Evolutionary conservation across 2,329 filamentous ascomycete genomes (phyloP), one percentile per base, ranked within the genome.

Genomic region (Aurifilum marmelostoma): DNA sequence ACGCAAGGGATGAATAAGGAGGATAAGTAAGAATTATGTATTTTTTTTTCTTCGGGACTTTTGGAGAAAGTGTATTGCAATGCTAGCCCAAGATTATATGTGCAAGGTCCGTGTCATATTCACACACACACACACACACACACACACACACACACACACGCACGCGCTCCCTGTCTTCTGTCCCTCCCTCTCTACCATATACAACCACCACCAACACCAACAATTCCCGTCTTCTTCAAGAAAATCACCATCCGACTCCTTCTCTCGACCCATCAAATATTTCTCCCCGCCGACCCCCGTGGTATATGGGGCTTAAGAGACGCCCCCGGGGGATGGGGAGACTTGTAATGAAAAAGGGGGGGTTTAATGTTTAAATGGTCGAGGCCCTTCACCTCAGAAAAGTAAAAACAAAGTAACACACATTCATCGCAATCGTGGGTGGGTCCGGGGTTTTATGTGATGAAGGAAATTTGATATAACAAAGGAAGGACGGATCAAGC

Each of bases 81-180:
- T 71, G 65, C 69, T 71, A 71, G 65, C 67, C 69, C 69, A 69
- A 71, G 61, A 69, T 69, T 69, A 69, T 69, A 69, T 71, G 56
- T 71, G 64, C 67, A 69, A 71, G 64, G 52, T 67, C 62, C 66
- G 61, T 65, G 29, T 67, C 27, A 67, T 67, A 61, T 54, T 8
- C 16, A 67, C 58, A 61, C 65, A 39, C 34, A 34, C 34, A 34
- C 34, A 34, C 34, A 34, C 34, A 34, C 34, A 34, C 34, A 34
- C 34, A 34, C 34, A 34, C 16, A 67, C 58, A 61, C 65, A 39
- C n/a, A n/a, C n/a, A n/a, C n/a, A n/a, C n/a, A n/a, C n/a, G n/a
- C n/a, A n/a, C n/a, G n/a, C n/a, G n/a, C n/a, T n/a, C n/a, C n/a
- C n/a, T n/a, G n/a, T n/a, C n/a, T n/a, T n/a, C n/a, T n/a, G n/a